These are phyloP conservation scores for Pyrenula massariospora DNA, from an alignment of 495 filamentous ascomycete species.

Conservation along the genomic window DNA sequence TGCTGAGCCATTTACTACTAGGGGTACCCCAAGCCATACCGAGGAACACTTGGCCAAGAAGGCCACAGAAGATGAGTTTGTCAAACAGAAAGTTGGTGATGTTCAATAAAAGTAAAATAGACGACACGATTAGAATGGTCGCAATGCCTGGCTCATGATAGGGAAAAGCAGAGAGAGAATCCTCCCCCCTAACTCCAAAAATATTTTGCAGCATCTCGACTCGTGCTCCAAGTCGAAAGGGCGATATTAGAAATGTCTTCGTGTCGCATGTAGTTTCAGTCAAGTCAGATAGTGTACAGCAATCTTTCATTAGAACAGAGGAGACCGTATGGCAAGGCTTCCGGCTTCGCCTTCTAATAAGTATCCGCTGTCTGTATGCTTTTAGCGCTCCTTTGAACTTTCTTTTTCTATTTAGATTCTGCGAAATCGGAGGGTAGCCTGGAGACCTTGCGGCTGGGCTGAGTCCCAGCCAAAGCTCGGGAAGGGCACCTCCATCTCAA, in stretches of 20 bases:
- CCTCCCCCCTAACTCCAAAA: background rate
- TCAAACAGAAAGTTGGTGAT: slow-evolving; percentile 45
- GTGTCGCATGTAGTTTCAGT: background rate
- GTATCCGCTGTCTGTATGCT: background rate
- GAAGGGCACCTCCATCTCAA: background rate
- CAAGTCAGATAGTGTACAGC: background rate
- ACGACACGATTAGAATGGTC: slow-evolving; percentile 47
- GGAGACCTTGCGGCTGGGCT: background rate
- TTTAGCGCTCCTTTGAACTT: background rate
- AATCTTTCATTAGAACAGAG: background rate
- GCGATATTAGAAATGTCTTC: background rate
- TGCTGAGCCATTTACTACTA: slow-evolving; percentile 38
- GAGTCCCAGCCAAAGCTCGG: background rate
- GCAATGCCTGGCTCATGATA: slow-evolving; percentile 53
- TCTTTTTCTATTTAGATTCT: background rate
- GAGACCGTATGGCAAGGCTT: background rate
- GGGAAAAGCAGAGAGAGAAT: slow-evolving; percentile 13
- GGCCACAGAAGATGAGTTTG: slow-evolving; percentile 52
- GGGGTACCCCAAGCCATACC: slow-evolving; percentile 62
- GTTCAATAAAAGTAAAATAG: slow-evolving; percentile 58
- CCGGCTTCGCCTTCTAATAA: background rate
- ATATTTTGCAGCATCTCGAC: background rate
- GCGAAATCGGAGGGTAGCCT: background rate
- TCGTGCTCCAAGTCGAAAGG: background rate
- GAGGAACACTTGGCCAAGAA: slow-evolving; percentile 64